These are phyloP conservation scores for Phaffomyces antillensis DNA, from an alignment of 805 yeast species.

Conservation along the genomic window DNA sequence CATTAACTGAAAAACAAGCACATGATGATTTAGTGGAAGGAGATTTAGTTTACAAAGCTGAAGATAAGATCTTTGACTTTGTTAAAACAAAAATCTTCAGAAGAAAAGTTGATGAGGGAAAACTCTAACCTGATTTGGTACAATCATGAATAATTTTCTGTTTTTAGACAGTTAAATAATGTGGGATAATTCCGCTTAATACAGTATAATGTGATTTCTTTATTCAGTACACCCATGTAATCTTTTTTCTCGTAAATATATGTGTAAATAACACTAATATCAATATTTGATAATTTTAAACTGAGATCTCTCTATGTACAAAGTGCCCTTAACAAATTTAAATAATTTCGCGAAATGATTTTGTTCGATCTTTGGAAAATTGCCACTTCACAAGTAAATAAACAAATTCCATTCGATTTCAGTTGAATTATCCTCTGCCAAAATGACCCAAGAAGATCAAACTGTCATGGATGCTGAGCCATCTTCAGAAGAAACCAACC, in stretches of 20 bases:
- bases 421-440: neutral
- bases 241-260: neutral
- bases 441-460: slow-evolving; percentile 19
- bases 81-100: slow-evolving; percentile 5
- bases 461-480: slow-evolving; percentile 22
- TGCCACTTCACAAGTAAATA: slow-evolving; percentile 4
- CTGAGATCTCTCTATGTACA: neutral
- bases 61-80: slow-evolving; percentile 16
- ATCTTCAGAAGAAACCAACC: slow-evolving; percentile 25
- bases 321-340: neutral
- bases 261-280: too few relatives aligned
- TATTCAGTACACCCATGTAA: too few relatives aligned
- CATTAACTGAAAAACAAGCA: slow-evolving; percentile 27
- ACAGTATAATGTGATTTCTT: too few relatives aligned
- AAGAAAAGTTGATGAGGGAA: neutral
- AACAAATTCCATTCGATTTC: neutral
- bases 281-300: too few relatives aligned
- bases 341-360: neutral
- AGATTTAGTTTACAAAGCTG: slow-evolving; percentile 15
- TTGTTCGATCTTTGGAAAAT: neutral
- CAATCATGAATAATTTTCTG: too few relatives aligned
- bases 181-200: neutral
- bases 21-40: slow-evolving; percentile 18
- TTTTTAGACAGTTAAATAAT: too few relatives aligned
- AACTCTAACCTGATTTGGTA: too few relatives aligned